These are phyloP conservation scores for Populus hybrid DNA, from an alignment of 441 rosid species.

Conservation along the genomic window DNA sequence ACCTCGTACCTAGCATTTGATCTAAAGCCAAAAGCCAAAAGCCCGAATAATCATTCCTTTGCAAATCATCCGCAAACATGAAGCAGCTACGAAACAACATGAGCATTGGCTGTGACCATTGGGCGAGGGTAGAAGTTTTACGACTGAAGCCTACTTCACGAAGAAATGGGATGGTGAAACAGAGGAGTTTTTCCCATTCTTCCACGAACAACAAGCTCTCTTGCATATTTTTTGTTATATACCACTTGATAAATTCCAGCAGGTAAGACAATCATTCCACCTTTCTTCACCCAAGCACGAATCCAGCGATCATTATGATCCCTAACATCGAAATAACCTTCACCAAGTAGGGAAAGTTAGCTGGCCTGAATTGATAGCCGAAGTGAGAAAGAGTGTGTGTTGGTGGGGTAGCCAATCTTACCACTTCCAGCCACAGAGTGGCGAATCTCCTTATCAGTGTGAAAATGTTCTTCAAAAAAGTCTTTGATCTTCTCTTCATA, in stretches of 20 bases:
- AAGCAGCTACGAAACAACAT: neutral
- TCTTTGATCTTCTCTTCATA: conserved; percentile 80
- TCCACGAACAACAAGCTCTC: neutral
- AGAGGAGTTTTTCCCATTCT: neutral
- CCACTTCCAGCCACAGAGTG: conserved; percentile 92
- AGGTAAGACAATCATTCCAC: conserved; percentile 87
- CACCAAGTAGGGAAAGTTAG: conserved; percentile 12
- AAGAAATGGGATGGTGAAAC: neutral
- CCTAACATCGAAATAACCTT: conserved; percentile 91
- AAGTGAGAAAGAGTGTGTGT: neutral
- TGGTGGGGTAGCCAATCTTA: conserved; percentile 21
- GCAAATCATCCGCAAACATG: neutral
- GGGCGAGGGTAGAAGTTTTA: neutral
- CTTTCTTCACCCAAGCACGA: conserved; percentile 81
- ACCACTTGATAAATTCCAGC: conserved; percentile 87
- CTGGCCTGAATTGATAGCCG: neutral
- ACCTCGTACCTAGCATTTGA: neutral
- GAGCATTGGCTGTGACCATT: neutral
- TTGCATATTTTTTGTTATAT: neutral
- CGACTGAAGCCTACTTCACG: neutral
- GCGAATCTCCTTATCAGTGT: conserved; percentile 94
- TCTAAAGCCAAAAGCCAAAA: neutral
- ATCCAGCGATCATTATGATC: conserved; percentile 63
- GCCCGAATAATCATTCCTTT: neutral
- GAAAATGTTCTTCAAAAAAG: conserved; percentile 87